Conservation (phyloP, 208 protist species). For the Zelonia costaricensis region DNA sequence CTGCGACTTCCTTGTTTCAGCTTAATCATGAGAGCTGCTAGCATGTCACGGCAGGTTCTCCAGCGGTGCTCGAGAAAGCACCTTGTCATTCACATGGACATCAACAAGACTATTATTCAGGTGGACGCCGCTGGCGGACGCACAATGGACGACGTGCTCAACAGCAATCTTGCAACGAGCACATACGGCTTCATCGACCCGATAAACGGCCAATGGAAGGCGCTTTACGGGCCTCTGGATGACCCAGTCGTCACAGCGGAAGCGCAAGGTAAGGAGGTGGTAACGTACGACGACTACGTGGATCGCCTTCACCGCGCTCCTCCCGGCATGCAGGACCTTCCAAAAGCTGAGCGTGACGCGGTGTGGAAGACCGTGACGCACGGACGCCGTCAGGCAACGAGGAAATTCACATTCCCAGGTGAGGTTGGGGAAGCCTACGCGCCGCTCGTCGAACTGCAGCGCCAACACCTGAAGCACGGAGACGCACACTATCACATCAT, state of each 20-base stretch:
- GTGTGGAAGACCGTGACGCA: constrained; percentile 70
- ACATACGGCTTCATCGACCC: constrained; percentile 55
- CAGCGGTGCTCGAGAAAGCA: constrained; percentile 57
- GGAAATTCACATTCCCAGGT: constrained; percentile 67
- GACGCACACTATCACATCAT: constrained; percentile 61
- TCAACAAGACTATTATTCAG: constrained; percentile 92
- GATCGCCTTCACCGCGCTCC: constrained; percentile 63
- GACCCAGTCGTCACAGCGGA: neutral
- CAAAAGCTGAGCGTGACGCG: constrained; percentile 45
- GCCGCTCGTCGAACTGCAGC: constrained; percentile 71
- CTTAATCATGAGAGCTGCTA: neutral
- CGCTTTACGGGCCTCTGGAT: constrained; percentile 59
- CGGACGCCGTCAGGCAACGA: constrained; percentile 41
- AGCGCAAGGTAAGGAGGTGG: constrained; percentile 11
- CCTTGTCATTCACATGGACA: constrained; percentile 89
- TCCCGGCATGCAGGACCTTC: constrained; percentile 62
- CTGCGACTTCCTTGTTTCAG: neutral
- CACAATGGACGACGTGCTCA: constrained; percentile 82
- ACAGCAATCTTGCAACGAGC: constrained; percentile 86
- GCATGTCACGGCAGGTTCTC: constrained; percentile 62
- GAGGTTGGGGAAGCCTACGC: constrained; percentile 62
- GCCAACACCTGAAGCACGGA: constrained; percentile 32
- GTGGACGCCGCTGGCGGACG: constrained; percentile 73
- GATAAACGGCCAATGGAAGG: constrained; percentile 32
- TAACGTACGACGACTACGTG: constrained; percentile 74